Evolutionary conservation across 495 filamentous ascomycete genomes (phyloP), one percentile per base, ranked within the genome.

Genomic region (Jackrogersella minutella): DNA sequence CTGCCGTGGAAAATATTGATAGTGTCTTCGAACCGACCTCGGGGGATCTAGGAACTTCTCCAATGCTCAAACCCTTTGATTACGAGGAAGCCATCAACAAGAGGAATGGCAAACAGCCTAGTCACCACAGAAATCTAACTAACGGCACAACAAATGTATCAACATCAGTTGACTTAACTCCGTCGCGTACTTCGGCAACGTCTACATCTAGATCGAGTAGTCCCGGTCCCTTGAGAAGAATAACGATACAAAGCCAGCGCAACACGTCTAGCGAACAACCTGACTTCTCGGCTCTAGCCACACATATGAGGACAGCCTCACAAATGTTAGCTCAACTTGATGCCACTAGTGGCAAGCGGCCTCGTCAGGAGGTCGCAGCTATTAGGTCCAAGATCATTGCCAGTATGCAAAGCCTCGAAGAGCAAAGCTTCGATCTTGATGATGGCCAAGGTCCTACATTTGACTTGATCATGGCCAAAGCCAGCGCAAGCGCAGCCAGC

Each of bases 351-450:
- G 85, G 87, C 2, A 92, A 91, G 68, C 77, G 90, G 28, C 90
- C 90, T 13, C 86, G 82, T 64, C 81, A 85, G 36, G 90, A 92
- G 72, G 89, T 92, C 7, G 90, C 87, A 7, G 89, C 88, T 21
- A 92, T 92, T 73, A 80, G 88, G 62, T 85, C 88, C 10, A 88
- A 88, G 76, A 92, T 92, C 65, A 92, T 92, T 64, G 90, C 90
- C 2, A 91, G 89, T 74, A 92, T 92, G 90, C 90, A 92, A 66
- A 89, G 78, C 69, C 81, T 92, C n/a, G 90, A 92, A 70, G 90
- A 92, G 72, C 88, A 92, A 71, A 91, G 84, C 72, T 92, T 92
- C 65, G 82, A 88, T 39, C 71, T 82, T 7, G 84, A 89, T 53
- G 86, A 87, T 62, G 76, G 77, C 8, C 78, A 82, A 28, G 81